These are phyloP conservation scores for Biscutella laevigata DNA, from an alignment of 441 rosid species.

Conservation along the genomic window DNA sequence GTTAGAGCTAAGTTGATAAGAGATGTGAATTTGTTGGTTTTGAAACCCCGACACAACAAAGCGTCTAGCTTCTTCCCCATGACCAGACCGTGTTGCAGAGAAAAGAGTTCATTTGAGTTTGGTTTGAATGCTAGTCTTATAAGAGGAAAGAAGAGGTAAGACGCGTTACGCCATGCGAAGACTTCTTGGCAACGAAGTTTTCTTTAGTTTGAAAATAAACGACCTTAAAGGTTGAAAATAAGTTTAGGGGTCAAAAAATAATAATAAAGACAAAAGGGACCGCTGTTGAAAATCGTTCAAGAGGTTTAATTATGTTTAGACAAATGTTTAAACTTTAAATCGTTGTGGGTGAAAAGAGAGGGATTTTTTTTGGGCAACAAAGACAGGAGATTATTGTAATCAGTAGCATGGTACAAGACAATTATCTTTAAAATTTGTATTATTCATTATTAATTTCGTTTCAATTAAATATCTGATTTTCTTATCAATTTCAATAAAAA, in stretches of 20 bases:
- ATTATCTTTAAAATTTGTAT: too few species aligned
- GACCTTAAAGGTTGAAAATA: not conserved
- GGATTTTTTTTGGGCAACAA: too few species aligned
- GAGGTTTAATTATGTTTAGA: not conserved
- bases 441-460: too few species aligned
- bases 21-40: constrained; percentile 50
- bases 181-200: constrained; percentile 28
- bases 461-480: too few species aligned
- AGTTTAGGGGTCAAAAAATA: too few species aligned
- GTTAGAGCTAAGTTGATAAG: constrained; percentile 50
- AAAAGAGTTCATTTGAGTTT: too few species aligned
- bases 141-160: constrained; percentile 3
- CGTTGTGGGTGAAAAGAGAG: not conserved
- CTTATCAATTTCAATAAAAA: too few species aligned
- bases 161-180: constrained; percentile 21
- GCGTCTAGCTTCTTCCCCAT: constrained; percentile 84
- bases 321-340: not conserved
- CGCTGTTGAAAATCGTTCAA: constrained; percentile 4
- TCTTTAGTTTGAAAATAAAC: not conserved
- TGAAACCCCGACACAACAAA: constrained; percentile 56
- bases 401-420: too few species aligned
- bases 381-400: too few species aligned
- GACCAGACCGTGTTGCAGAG: constrained; percentile 2
- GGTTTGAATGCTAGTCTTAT: too few species aligned
- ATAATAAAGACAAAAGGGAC: not conserved